Evolutionary conservation across 2,329 filamentous ascomycete species (phyloP).

Genomic region (Scorias spongiosa): DNA sequence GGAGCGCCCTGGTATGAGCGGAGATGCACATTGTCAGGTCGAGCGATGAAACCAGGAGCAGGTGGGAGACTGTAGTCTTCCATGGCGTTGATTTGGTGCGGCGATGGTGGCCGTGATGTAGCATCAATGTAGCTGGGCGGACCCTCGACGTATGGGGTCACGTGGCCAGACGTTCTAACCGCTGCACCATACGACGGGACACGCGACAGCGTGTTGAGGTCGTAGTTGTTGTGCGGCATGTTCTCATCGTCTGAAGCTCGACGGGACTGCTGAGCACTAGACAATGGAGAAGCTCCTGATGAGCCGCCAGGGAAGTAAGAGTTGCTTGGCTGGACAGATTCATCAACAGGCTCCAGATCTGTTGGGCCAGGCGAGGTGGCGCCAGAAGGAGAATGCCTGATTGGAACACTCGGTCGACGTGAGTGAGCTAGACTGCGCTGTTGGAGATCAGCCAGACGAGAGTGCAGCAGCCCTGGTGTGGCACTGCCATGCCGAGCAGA

Average conservation of each 20-base stretch:
- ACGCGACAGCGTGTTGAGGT: constrained; percentile 31
- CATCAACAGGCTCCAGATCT: constrained; percentile 3
- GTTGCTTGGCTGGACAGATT: constrained; percentile 3
- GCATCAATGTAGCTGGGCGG: constrained; percentile 32
- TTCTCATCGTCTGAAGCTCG: constrained; percentile 19
- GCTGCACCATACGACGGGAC: constrained; percentile 38
- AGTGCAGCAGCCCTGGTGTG: constrained; percentile 52
- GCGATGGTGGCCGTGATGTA: constrained; percentile 27
- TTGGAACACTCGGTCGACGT: constrained; percentile 11
- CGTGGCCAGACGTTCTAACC: constrained; percentile 27
- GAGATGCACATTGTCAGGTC: neutral
- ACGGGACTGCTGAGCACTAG: constrained; percentile 17
- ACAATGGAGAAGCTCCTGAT: constrained; percentile 9
- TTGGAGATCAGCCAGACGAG: constrained; percentile 44
- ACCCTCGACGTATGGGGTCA: constrained; percentile 26
- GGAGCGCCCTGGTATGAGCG: neutral
- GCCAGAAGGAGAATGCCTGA: constrained; percentile 16
- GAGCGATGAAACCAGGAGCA: neutral
- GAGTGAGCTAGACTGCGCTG: constrained; percentile 19
- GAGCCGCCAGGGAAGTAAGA: constrained; percentile 11
- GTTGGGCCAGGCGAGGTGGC: constrained; percentile 17
- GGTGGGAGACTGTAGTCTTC: neutral
- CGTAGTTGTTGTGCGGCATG: constrained; percentile 20
- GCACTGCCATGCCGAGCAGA: constrained; percentile 26
- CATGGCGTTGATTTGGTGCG: constrained; percentile 3